Conservation (phyloP, 2,329 filamentous ascomycete genomes). For the Venturia aucupariae region DNA sequence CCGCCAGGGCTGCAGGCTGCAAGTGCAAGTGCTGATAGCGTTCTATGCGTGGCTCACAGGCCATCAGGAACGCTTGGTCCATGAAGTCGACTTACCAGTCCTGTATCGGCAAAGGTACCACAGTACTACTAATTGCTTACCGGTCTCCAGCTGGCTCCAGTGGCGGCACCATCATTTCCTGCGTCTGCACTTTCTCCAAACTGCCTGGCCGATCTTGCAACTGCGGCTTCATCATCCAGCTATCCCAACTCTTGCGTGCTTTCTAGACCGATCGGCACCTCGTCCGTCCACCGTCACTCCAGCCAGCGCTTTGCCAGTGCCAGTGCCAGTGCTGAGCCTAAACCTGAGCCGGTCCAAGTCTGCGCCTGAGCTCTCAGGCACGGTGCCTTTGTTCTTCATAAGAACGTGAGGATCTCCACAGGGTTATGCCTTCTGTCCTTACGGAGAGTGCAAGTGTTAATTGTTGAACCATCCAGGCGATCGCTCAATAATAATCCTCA, state of each 20-base stretch:
- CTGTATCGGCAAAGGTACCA: neutral
- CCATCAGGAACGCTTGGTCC: neutral
- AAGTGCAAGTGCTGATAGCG: neutral
- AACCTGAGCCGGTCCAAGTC: neutral
- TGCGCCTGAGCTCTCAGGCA: neutral
- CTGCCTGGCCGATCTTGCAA: neutral
- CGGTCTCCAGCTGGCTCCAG: neutral
- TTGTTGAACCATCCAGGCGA: neutral
- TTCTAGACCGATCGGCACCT: conserved; percentile 4
- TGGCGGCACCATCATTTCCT: conserved; percentile 2
- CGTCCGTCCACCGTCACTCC: conserved; percentile 6
- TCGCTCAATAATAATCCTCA: neutral
- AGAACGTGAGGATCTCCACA: conserved; percentile 7
- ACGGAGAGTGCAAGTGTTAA: conserved; percentile 8
- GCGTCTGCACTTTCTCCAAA: neutral
- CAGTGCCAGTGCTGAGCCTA: neutral
- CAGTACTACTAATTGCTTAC: neutral
- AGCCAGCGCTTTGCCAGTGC: neutral
- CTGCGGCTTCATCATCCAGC: neutral
- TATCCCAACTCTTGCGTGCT: neutral
- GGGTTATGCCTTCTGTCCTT: neutral
- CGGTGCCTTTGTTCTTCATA: neutral
- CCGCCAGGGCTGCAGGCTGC: neutral
- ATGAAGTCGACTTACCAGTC: neutral
- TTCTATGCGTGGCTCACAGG: conserved; percentile 1